These are phyloP conservation scores for Beauveria varroae DNA, from an alignment of 2,329 filamentous ascomycete species.

Conservation along the genomic window DNA sequence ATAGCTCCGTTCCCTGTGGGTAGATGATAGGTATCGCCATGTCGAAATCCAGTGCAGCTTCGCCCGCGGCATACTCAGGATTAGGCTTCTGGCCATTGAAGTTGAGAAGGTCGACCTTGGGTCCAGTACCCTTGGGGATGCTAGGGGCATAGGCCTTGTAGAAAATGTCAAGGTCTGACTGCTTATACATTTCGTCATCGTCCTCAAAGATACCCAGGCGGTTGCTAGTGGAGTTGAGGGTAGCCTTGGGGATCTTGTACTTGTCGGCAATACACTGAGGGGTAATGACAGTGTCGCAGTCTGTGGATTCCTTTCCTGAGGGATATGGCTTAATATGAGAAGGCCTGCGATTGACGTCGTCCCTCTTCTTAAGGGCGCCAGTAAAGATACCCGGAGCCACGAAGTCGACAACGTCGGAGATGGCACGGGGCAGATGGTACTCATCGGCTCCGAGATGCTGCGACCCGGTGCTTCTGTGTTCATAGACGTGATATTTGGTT, in stretches of 20 bases:
- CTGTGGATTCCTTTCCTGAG: not conserved
- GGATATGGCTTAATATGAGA: not conserved
- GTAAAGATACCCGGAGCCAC: slow-evolving; percentile 28
- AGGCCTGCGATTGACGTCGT: not conserved
- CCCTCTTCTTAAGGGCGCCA: not conserved
- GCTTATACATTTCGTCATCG: slow-evolving; percentile 30
- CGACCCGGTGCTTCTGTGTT: slow-evolving; percentile 27
- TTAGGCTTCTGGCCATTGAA: slow-evolving; percentile 19
- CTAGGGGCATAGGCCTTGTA: slow-evolving; percentile 24
- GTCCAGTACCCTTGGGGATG: slow-evolving; percentile 30
- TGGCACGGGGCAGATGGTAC: slow-evolving; percentile 30
- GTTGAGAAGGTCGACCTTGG: slow-evolving; percentile 21
- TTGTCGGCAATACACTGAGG: slow-evolving; percentile 44
- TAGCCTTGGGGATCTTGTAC: slow-evolving; percentile 28
- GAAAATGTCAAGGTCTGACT: slow-evolving; percentile 31
- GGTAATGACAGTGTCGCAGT: slow-evolving; percentile 47
- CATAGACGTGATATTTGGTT: slow-evolving; percentile 44
- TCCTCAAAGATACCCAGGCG: slow-evolving; percentile 35
- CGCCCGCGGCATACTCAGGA: slow-evolving; percentile 22
- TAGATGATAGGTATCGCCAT: slow-evolving; percentile 42
- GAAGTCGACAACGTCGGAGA: slow-evolving; percentile 30
- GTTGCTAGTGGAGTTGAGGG: slow-evolving; percentile 22
- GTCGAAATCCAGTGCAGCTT: slow-evolving; percentile 42
- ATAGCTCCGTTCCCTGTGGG: slow-evolving; percentile 39
- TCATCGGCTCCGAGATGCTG: slow-evolving; percentile 27